These are phyloP conservation scores for Pilobolus umbonatus DNA, from an alignment of 192 early-diverging fungal species.

Conservation along the genomic window DNA sequence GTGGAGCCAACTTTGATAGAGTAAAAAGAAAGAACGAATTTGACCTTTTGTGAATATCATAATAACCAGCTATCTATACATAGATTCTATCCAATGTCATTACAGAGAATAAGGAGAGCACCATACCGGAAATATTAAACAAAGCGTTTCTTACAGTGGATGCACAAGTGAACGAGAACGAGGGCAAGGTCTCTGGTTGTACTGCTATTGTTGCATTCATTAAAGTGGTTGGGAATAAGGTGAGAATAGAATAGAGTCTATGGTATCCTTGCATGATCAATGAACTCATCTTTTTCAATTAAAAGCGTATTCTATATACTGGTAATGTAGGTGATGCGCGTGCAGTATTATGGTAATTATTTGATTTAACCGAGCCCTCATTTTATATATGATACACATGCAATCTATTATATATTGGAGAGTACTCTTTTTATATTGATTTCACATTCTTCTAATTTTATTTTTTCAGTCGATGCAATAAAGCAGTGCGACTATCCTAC, in stretches of 20 bases:
- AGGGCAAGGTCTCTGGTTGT: conserved; percentile 83
- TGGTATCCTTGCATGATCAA: too few species aligned
- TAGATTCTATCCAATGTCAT: conserved; percentile 68
- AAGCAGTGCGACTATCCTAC: conserved; percentile 85
- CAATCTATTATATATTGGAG: not conserved
- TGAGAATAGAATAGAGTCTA: conserved; percentile 13
- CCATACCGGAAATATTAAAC: conserved; percentile 81
- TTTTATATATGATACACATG: not conserved
- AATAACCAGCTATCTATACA: not conserved
- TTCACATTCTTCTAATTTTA: not conserved
- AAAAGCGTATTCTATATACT: conserved; percentile 79
- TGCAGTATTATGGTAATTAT: conserved; percentile 75
- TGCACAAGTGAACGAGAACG: conserved; percentile 68
- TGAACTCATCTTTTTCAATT: not conserved
- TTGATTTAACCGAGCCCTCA: not conserved
- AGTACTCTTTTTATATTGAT: not conserved
- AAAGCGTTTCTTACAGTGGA: conserved; percentile 80
- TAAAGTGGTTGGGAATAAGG: conserved; percentile 31
- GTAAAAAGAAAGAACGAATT: conserved; percentile 36
- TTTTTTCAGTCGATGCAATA: conserved; percentile 61
- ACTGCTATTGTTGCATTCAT: conserved; percentile 86
- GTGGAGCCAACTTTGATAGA: conserved; percentile 81
- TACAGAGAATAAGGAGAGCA: conserved; percentile 41
- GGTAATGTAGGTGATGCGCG: conserved; percentile 98
- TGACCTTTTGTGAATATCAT: not conserved